phyloP scores from a whole-genome alignment of 805 yeast genomes.

The Kluyveromyces starmeri region DNA sequence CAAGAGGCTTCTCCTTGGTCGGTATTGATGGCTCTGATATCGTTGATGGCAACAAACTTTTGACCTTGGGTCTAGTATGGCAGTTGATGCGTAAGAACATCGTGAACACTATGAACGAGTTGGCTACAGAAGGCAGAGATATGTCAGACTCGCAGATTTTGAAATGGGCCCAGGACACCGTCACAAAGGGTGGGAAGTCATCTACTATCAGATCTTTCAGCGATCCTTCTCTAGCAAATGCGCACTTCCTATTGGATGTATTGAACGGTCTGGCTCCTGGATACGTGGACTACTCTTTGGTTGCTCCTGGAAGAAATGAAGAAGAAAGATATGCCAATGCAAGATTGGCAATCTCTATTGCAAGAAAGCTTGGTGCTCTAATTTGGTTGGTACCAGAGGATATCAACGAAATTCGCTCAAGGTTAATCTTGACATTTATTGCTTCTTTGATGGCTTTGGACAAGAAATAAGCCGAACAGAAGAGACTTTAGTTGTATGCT shows the following conservation, averaged over 20 bases:
- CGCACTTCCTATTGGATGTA: constrained; percentile 79
- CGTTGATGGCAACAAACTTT: constrained; percentile 81
- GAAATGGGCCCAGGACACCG: constrained; percentile 89
- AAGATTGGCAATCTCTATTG: constrained; percentile 93
- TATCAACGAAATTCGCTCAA: constrained; percentile 88
- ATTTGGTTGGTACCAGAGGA: constrained; percentile 99
- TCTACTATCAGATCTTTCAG: constrained; percentile 72
- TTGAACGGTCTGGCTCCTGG: constrained; percentile 94
- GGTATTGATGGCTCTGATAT: constrained; percentile 98
- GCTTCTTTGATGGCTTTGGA: constrained; percentile 85
- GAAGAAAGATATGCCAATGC: constrained; percentile 93
- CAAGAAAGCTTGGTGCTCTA: constrained; percentile 94
- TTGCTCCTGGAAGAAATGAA: constrained; percentile 65
- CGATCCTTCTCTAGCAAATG: constrained; percentile 68
- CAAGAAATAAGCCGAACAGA: constrained; percentile 10
- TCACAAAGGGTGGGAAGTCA: constrained; percentile 72
- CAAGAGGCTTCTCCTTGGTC: constrained; percentile 84
- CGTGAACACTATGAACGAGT: constrained; percentile 64
- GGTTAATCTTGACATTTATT: constrained; percentile 87
- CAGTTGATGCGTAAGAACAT: constrained; percentile 97
- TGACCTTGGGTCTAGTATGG: constrained; percentile 93
- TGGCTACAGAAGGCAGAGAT: constrained; percentile 66
- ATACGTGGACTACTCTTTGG: constrained; percentile 92
- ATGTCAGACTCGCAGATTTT: constrained; percentile 79
- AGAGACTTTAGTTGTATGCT: no score